phyloP scores from a whole-genome alignment of 2,329 filamentous ascomycete species.

The Colletotrichum echinochloae region DNA sequence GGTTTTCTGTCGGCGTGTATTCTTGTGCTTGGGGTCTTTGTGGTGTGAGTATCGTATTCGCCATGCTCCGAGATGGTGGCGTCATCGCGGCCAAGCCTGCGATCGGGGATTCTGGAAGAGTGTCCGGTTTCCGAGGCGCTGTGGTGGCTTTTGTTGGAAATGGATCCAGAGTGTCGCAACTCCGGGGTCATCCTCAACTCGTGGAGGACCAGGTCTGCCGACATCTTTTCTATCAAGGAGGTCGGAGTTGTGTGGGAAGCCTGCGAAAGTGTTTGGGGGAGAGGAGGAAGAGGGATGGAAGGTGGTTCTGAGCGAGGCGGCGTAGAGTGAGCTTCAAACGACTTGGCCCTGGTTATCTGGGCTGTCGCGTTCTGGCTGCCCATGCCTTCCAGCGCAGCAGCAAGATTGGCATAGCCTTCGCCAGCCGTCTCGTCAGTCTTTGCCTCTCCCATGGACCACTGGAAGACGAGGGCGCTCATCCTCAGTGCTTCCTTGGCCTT shows the following conservation, averaged over 20 bases:
- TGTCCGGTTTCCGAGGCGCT: conserved; percentile 38
- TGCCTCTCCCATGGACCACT: conserved; percentile 71
- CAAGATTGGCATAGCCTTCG: conserved; percentile 75
- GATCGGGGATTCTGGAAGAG: conserved; percentile 33
- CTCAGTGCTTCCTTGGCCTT: conserved; percentile 71
- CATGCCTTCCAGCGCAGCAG: conserved; percentile 71
- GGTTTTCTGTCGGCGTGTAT: conserved; percentile 22
- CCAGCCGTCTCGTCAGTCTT: conserved; percentile 71
- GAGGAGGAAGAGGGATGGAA: conserved; percentile 17
- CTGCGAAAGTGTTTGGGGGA: conserved; percentile 33
- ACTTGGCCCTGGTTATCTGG: conserved; percentile 47
- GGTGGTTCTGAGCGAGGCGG: neutral
- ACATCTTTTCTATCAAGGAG: conserved; percentile 41
- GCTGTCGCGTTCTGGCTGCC: conserved; percentile 46
- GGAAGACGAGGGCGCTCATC: conserved; percentile 73
- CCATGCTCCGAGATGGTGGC: conserved; percentile 41
- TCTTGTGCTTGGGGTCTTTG: conserved; percentile 7
- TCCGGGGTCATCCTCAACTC: conserved; percentile 38
- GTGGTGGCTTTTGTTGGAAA: conserved; percentile 44
- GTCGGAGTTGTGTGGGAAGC: conserved; percentile 42
- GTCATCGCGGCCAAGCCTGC: conserved; percentile 37
- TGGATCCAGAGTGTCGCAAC: conserved; percentile 44
- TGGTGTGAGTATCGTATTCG: conserved; percentile 33
- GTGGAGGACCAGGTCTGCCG: conserved; percentile 37
- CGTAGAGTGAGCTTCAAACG: conserved; percentile 43